Base-by-base conservation (phyloP, 208 protist genomes). In the Leishmania tropica region DNA sequence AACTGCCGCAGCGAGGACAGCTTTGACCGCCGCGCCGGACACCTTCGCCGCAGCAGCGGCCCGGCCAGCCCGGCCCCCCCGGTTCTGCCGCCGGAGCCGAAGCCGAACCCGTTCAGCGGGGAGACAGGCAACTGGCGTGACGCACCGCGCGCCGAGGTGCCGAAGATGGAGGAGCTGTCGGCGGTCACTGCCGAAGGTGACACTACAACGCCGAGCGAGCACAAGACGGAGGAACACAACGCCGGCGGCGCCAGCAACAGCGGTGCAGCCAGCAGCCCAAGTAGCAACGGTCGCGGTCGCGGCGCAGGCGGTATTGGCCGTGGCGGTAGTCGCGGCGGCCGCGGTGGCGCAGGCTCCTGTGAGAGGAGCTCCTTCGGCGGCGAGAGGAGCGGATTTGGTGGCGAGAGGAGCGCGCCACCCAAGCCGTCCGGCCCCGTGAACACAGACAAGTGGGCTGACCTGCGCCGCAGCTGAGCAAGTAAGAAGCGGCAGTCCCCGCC, bases 61-160 rank as follows among this genome's bases (percentile, higher is more conserved):
- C 67, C 67, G 56, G 76, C 13, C 45, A 80, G 35, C 71, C 65
- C 70, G 31, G 35, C 40, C 56, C 53, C 64, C 19, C 80, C 77
- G n/a, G 71, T 54, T 56, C 70, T 81, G 6, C 54, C 40, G 53
- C 76, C 74, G 54, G 75, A 85, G 79, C 76, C 75, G 78, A 80
- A 76, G 68, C n/a, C 28, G 64, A 85, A 81, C 40, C 75, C 85
- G 74, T 85, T 84, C 56, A 58, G 74, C 1, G 84, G 76, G 13
- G 83, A 85, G 21, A 86, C 88, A 31, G 89, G 88, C 75, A 92
- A 90, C 81, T 96, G 93, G 91, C 93, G 93, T 31, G 93, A 93
- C 47, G 93, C 90, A 13, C 89, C 90, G 7, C 83, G 88, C 58
- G 80, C 76, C 13, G 87, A 92, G 87, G 83, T 75, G 19, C 89